Percentiles rank a stretch among this genome's conserved stretches.
Evolutionary conservation across 352 stramenopile genomes (phyloP).

Genomic region (Vaucheria bursata): DNA sequence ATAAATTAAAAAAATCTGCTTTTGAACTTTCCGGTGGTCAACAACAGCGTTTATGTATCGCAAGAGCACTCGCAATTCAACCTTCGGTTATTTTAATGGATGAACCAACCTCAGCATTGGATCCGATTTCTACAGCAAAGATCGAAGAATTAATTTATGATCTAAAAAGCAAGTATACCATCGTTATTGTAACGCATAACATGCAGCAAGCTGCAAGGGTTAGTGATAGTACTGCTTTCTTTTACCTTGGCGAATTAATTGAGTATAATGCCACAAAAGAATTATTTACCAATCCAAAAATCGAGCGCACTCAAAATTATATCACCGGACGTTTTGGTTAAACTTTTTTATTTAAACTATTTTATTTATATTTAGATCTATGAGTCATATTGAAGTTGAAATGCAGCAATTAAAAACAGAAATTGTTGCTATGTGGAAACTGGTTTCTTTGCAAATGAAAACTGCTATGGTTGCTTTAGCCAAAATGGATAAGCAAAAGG

Average conservation of each 20-base stretch:
- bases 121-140: not conserved
- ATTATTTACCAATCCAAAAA: no score
- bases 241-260: not conserved
- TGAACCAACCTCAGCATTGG: not conserved
- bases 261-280: no score
- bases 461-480: no score
- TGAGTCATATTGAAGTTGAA: no score
- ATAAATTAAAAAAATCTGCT: not conserved
- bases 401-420: no score
- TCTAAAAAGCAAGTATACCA: not conserved
- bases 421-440: no score
- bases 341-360: no score
- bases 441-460: no score
- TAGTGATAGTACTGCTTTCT: not conserved
- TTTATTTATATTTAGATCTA: no score
- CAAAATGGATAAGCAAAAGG: no score
- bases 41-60: conserved; percentile 1
- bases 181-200: not conserved
- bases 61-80: not conserved
- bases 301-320: no score
- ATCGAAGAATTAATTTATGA: not conserved
- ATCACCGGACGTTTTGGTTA: no score
- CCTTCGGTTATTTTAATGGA: not conserved
- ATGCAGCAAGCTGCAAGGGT: not conserved
- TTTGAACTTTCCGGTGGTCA: not conserved